These are phyloP conservation scores for Aspergillus saccharolyticus DNA, from an alignment of 495 filamentous ascomycete genomes.

Conservation along the genomic window DNA sequence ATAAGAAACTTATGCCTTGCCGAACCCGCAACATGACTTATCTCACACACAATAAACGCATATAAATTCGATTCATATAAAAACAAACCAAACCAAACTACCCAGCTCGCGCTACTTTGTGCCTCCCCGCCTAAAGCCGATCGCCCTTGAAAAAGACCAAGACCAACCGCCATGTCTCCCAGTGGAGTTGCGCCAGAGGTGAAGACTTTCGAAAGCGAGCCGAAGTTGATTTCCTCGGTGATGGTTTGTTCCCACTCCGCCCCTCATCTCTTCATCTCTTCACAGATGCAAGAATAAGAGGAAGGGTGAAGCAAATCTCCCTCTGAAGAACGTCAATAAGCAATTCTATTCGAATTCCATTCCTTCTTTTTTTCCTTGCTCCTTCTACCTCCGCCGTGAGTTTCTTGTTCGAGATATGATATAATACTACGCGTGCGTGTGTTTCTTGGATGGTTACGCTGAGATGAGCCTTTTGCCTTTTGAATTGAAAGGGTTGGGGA, in stretches of 20 bases:
- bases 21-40: background rate
- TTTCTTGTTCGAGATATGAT: background rate
- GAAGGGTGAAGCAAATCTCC: too few relatives aligned
- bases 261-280: too few relatives aligned
- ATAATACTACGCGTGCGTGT: background rate
- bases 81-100: background rate
- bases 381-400: background rate
- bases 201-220: too few relatives aligned
- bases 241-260: too few relatives aligned
- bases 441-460: background rate
- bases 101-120: background rate
- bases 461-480: background rate
- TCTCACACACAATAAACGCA: slow-evolving; percentile 5
- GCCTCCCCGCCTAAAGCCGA: background rate
- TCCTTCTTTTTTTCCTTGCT: background rate
- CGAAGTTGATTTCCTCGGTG: background rate
- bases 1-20: background rate
- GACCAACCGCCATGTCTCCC: background rate
- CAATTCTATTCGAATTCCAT: background rate
- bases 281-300: too few relatives aligned
- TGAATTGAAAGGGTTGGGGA: background rate
- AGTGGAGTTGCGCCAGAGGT: background rate
- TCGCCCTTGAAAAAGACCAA: background rate
- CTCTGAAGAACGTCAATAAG: background rate
- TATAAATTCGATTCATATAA: background rate